Percentiles rank a stretch among this genome's conserved stretches.
These are phyloP conservation scores for Solanum megistacrolobum DNA, from an alignment of 257 asterid genomes.

Conservation along the genomic window DNA sequence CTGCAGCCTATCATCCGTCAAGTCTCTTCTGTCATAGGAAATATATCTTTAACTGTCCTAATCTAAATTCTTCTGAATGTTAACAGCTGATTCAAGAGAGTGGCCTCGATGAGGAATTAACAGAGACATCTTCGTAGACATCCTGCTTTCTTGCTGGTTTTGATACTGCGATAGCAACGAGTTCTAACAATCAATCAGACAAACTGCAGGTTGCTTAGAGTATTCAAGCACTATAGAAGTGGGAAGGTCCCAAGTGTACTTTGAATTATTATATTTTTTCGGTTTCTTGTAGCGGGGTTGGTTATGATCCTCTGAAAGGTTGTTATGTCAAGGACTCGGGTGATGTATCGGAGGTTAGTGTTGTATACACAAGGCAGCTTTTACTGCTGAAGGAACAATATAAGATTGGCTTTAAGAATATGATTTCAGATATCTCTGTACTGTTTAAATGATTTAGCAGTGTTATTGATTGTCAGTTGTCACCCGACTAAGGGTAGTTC, in stretches of 20 bases:
- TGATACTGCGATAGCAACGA: neutral
- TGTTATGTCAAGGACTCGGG: neutral
- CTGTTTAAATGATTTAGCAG: neutral
- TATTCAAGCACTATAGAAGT: neutral
- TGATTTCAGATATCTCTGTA: neutral
- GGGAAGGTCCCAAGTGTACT: neutral
- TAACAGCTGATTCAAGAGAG: constrained; percentile 61
- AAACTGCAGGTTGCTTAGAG: neutral
- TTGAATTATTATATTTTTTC: neutral
- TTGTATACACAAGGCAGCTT: neutral
- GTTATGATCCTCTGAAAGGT: neutral
- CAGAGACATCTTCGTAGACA: constrained; percentile 6
- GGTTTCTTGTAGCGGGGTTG: neutral
- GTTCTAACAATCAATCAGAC: neutral
- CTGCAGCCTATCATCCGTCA: neutral
- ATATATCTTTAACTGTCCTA: neutral
- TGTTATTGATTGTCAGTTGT: neutral
- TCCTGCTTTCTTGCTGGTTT: neutral
- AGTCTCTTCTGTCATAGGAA: neutral
- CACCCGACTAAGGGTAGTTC: neutral
- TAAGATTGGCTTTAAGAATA: neutral
- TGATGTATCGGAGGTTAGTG: neutral
- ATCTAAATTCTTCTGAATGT: neutral
- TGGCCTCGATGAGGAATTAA: constrained; percentile 30
- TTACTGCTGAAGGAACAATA: neutral